These are phyloP conservation scores for Phytomonas serpens DNA, from an alignment of 208 protist genomes.

Conservation along the genomic window DNA sequence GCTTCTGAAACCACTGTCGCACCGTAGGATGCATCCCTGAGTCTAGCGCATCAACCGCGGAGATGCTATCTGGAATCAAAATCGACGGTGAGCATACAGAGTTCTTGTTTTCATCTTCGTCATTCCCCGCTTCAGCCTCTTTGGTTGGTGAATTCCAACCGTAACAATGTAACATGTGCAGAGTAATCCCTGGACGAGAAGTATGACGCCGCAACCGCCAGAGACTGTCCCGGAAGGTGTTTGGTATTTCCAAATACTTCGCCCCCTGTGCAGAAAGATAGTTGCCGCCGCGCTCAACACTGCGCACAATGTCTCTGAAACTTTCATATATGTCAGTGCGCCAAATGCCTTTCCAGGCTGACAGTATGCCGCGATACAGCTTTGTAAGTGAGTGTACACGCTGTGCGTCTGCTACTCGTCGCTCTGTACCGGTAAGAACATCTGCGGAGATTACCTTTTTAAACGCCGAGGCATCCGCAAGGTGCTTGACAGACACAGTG, in stretches of 20 bases:
- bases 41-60: constrained; percentile 44
- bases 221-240: constrained; percentile 61
- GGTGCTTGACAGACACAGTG: neutral
- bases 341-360: constrained; percentile 57
- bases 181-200: constrained; percentile 52
- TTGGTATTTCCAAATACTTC: constrained; percentile 44
- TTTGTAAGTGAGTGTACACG: constrained; percentile 17
- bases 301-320: constrained; percentile 31
- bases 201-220: constrained; percentile 56
- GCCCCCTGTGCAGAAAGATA: constrained; percentile 28
- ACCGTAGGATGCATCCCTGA: constrained; percentile 63
- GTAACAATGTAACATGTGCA: constrained; percentile 61
- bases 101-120: constrained; percentile 29
- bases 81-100: constrained; percentile 20
- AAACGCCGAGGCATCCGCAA: constrained; percentile 7
- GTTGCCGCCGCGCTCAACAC: constrained; percentile 45
- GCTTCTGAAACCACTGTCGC: constrained; percentile 41
- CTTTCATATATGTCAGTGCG: constrained; percentile 59
- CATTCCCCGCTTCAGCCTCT: neutral
- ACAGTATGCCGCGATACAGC: constrained; percentile 37
- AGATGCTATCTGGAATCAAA: constrained; percentile 31
- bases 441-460: constrained; percentile 52
- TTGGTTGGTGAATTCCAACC: constrained; percentile 20
- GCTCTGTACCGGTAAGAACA: constrained; percentile 32
- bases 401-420: constrained; percentile 16